Evolutionary conservation across 2,329 filamentous ascomycete genomes (phyloP), one percentile per base, ranked within the genome.

Genomic region (Alternaria triticina): DNA sequence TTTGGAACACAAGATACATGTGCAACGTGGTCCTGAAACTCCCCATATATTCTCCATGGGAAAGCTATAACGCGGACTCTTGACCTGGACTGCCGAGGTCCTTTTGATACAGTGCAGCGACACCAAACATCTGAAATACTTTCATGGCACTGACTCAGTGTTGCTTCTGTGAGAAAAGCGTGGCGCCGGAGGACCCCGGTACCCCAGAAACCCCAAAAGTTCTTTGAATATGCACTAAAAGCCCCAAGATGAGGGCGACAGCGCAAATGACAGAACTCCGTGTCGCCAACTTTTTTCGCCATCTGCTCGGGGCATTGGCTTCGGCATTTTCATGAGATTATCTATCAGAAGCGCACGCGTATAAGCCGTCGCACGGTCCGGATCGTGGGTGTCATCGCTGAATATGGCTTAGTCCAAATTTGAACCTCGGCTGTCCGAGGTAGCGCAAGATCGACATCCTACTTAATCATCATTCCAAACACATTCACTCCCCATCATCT

Each of bases 391-490:
- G 22, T 43, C 54, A 46, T n/a, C 9, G 49, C 12, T 17, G 1
- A 17, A 40, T 40, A 6, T 17, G 36, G 36, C n/a, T 11, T 40
- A 40, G 36, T 3, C 49, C 3, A 51, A 10, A 51, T 12, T 15
- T 46, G 51, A 45, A 67, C 72, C 71, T 74, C 73, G 72, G 73
- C 43, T 67, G 36, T 40, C 36, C 36, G 36, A 40, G 36, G 36
- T 40, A 40, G 36, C 36, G 36, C 36, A 40, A 40, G 36, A 40
- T 40, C 59, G 51, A 49, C 51, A 54, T 62, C 46, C 61, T 68
- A 62, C 58, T 64, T 64, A 47, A 61, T 57, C 56, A 51, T 17
- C 58, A 57, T 40, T 59, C 61, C 56, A 58, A 33, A 56, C 56
- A 56, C 55, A 61, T 59, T 61, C 61, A 56, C 28, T 59, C 45